Conservation (phyloP, 108 stramenopile species). For the Discostella stelligeroides region DNA sequence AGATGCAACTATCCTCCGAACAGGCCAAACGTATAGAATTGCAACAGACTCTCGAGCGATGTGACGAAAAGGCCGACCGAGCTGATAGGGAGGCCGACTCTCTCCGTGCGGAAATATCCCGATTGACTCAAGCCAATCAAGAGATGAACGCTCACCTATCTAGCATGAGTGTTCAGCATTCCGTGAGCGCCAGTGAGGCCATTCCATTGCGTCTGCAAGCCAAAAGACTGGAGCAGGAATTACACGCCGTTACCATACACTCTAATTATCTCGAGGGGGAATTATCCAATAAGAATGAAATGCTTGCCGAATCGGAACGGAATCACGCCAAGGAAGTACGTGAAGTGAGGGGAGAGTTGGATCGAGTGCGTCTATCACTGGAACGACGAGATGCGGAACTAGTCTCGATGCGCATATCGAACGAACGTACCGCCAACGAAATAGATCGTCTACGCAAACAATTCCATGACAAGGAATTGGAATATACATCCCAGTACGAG, state of each 20-base stretch:
- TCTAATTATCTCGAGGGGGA: conserved; percentile 72
- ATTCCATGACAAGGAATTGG: conserved; percentile 50
- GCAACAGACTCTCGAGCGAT: not conserved
- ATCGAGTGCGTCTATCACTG: conserved; percentile 32
- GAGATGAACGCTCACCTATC: conserved; percentile 48
- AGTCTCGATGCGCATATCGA: conserved; percentile 26
- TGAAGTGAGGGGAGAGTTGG: conserved; percentile 42
- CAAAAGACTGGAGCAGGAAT: conserved; percentile 70
- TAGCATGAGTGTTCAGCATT: conserved; percentile 54
- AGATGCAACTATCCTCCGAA: not conserved
- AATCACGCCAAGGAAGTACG: conserved; percentile 47
- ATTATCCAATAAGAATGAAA: conserved; percentile 43
- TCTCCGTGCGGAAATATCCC: conserved; percentile 27
- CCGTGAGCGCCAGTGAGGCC: conserved; percentile 59
- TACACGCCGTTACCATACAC: conserved; percentile 66
- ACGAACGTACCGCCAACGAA: conserved; percentile 44
- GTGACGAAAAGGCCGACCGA: conserved; percentile 4
- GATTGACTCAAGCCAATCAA: conserved; percentile 61
- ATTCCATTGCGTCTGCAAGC: conserved; percentile 72
- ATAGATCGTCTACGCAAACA: conserved; percentile 45
- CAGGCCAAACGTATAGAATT: not conserved
- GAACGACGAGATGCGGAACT: conserved; percentile 43
- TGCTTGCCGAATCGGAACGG: conserved; percentile 36
- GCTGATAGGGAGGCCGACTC: conserved; percentile 12
- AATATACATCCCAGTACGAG: conserved; percentile 46